Conservation (phyloP, 1,284 basidiomycete species). For the Leccinum griseonigrum region DNA sequence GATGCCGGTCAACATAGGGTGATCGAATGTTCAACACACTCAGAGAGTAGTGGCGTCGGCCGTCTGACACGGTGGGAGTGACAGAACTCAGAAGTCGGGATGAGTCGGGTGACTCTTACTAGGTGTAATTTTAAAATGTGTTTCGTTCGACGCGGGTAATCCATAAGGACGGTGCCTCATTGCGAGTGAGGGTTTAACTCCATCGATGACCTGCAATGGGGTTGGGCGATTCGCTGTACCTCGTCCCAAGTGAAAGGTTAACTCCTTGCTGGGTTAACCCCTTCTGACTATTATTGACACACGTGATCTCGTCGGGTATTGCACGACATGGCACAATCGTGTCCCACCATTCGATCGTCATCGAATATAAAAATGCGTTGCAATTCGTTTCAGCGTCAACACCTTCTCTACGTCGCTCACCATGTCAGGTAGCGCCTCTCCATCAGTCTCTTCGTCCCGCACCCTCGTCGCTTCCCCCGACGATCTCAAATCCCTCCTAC, state of each 20-base stretch:
- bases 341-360: conserved; percentile 15
- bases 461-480: conserved; percentile 25
- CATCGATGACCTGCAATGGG: not conserved
- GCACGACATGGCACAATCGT: conserved; percentile 30
- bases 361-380: not conserved
- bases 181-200: not conserved
- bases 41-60: conserved; percentile 30
- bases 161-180: not conserved
- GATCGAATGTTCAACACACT: conserved; percentile 66
- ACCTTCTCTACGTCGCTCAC: too few relatives aligned
- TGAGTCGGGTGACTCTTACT: not conserved
- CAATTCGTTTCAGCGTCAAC: not conserved
- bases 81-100: not conserved
- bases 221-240: not conserved
- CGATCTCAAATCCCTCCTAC: conserved; percentile 22
- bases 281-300: conserved; percentile 17
- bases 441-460: conserved; percentile 1
- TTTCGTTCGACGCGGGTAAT: not conserved
- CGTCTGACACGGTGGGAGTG: conserved; percentile 5
- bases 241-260: not conserved
- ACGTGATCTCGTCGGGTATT: conserved; percentile 26
- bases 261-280: not conserved
- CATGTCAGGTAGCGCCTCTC: conserved; percentile 19
- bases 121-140: not conserved
- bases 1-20: conserved; percentile 41